Evolutionary conservation across 495 filamentous ascomycete species (phyloP).

Genomic region (Cercophora newfieldiana): DNA sequence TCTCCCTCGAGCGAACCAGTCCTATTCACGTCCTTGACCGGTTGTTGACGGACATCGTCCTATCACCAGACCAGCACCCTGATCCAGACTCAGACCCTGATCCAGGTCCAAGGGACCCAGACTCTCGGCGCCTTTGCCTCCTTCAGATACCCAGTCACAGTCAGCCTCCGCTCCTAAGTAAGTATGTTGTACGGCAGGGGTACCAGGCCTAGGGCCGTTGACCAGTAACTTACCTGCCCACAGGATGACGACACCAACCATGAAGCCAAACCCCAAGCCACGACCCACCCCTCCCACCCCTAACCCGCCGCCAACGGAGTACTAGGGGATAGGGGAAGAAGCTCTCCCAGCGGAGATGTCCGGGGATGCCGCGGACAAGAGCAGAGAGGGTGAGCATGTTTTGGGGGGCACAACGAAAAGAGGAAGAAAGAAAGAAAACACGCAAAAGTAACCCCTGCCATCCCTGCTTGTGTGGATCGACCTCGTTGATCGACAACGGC

Average conservation of each 20-base stretch:
- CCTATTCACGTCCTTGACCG: slow-evolving; percentile 2
- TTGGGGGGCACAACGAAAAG: background rate
- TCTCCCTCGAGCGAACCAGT: slow-evolving; percentile 15
- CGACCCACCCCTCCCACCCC: slow-evolving; percentile 32
- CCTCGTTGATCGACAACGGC: slow-evolving; percentile 28
- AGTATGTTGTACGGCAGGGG: background rate
- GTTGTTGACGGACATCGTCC: slow-evolving; percentile 8
- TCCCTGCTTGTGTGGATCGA: slow-evolving; percentile 20
- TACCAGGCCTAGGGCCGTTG: slow-evolving; percentile 2
- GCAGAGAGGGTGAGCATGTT: background rate
- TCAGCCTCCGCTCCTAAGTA: background rate
- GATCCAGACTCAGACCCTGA: background rate
- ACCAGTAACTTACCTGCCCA: background rate
- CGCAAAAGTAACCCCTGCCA: background rate
- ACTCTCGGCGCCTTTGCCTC: background rate
- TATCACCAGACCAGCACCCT: slow-evolving; percentile 3
- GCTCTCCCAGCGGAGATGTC: background rate
- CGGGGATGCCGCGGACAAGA: background rate
- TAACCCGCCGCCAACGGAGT: slow-evolving; percentile 31
- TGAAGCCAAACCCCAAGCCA: slow-evolving; percentile 32
- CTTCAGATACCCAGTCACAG: slow-evolving; percentile 4
- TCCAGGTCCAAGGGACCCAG: background rate
- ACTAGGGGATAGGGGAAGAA: slow-evolving; percentile 1
- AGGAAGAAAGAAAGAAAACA: background rate
- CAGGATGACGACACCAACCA: slow-evolving; percentile 17